These are phyloP conservation scores for Cladorrhinum samala DNA, from an alignment of 495 filamentous ascomycete genomes.

Conservation along the genomic window DNA sequence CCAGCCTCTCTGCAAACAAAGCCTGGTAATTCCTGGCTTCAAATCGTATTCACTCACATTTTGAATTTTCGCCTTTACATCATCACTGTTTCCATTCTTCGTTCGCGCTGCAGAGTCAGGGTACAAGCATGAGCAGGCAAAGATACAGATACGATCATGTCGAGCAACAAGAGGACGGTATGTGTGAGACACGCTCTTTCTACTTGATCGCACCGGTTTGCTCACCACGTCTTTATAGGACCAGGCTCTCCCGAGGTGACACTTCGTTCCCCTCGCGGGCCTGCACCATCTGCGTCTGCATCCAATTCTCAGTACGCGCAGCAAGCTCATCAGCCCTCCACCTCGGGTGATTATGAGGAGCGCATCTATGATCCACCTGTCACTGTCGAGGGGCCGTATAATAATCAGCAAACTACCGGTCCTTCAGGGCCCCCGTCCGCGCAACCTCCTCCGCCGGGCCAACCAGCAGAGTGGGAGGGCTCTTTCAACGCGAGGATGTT, in stretches of 20 bases:
- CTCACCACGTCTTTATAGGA: not conserved
- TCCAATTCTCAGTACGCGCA: not conserved
- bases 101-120: not conserved
- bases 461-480: slow-evolving; percentile 22
- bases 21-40: not conserved
- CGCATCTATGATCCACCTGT: not conserved
- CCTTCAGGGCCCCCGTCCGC: not conserved
- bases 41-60: not conserved
- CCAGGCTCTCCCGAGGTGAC: not conserved
- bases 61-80: not conserved
- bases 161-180: not conserved
- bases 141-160: not conserved
- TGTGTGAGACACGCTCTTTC: no score
- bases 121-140: not conserved
- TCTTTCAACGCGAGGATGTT: slow-evolving; percentile 25
- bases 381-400: not conserved
- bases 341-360: not conserved
- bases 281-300: not conserved
- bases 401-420: not conserved
- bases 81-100: not conserved
- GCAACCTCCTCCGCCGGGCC: not conserved
- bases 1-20: not conserved
- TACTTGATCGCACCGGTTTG: no score
- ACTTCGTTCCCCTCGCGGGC: not conserved
- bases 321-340: not conserved